Base-by-base conservation (phyloP, 371 early-diverging fungal species). In the Mucor plumbeus region DNA sequence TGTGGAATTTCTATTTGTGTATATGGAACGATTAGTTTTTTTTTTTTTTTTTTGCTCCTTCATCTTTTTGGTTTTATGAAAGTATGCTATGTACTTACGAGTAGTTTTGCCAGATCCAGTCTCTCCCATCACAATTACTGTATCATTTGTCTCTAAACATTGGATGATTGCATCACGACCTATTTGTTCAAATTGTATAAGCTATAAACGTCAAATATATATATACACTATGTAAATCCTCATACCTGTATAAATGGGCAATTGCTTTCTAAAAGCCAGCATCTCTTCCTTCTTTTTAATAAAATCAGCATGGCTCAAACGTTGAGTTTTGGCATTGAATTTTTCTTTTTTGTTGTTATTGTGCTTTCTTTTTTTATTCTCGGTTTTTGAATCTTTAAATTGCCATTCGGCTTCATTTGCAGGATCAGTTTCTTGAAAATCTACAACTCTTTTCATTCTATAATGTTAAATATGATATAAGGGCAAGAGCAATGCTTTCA, bases 1-100 rank as follows among this genome's bases (percentile, higher is more conserved):
- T 96, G 95, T 4, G 99, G 97, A 38, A 97, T 93, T 73, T 96
- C 88, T 88, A 34, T 4, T n/a, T 26, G 15, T 14, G 7, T n/a
- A 17, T 38, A 9, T 62, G 7, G 21, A 14, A 34, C 5, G 13
- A 61, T 31, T 10, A 35, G 19, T 47, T 36, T n/a, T n/a, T n/a
- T n/a, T n/a, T n/a, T n/a, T n/a, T n/a, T n/a, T n/a, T n/a, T n/a
- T 38, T n/a, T n/a, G 8, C 3, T 26, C 26, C 3, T 1, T 26
- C n/a, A n/a, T 26, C 26, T 26, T 26, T 26, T 26, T 26, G 3
- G 48, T 53, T 11, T 21, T n/a, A 35, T 35, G 6, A 36, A 44
- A 50, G n/a, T 15, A 10, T 17, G 26, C 26, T 26, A 3, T 26
- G 3, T 1, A 73, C 82, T 67, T 77, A 85, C 84, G 88, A 21